Percentiles rank a stretch among this genome's conserved stretches.
Conservation (phyloP, 352 stramenopile genomes). For the Phytophthora parvispora region DNA sequence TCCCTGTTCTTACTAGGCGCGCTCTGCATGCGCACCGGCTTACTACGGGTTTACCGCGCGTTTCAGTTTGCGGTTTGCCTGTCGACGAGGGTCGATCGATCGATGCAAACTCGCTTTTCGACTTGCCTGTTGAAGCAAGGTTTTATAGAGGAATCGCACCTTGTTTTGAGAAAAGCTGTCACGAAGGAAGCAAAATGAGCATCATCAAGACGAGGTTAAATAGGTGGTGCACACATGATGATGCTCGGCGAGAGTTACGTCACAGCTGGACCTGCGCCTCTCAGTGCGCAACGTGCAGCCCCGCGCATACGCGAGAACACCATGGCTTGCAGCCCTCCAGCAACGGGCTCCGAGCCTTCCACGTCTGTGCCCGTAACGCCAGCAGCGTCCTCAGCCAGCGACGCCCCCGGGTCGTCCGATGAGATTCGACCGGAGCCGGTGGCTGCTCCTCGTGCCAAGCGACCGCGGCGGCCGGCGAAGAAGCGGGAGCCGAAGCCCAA, state of each 20-base stretch:
- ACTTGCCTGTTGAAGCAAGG: too few species aligned
- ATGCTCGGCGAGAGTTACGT: background rate
- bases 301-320: background rate
- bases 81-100: too few species aligned
- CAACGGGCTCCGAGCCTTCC: background rate
- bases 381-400: background rate
- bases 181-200: too few species aligned
- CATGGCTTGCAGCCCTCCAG: background rate
- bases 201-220: background rate
- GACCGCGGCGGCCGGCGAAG: background rate
- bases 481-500: background rate
- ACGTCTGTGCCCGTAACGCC: background rate
- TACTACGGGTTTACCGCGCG: too few species aligned
- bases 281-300: constrained; percentile 1
- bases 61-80: too few species aligned
- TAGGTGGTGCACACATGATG: background rate
- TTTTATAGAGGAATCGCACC: too few species aligned
- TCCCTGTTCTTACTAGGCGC: too few species aligned
- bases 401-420: background rate
- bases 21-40: too few species aligned
- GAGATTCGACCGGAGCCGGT: background rate
- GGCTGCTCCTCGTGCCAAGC: background rate
- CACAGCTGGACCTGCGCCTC: background rate
- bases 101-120: too few species aligned
- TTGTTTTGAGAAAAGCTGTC: too few species aligned